Base-by-base conservation (phyloP, 2,329 filamentous ascomycete species). In the Sclerotinia borealis region DNA sequence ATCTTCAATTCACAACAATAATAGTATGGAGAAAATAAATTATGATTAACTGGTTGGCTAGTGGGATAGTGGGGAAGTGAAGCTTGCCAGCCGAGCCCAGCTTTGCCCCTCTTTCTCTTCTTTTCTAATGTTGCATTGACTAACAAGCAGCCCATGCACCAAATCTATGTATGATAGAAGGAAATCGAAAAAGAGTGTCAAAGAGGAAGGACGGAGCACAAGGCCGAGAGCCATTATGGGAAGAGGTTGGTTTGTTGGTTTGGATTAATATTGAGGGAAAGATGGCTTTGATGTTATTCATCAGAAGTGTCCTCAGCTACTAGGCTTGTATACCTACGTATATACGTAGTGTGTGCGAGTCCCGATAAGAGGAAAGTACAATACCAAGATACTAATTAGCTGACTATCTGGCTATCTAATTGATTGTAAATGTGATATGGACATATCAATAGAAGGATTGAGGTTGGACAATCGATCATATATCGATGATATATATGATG, bases 41-140 rank as follows among this genome's bases (percentile, higher is more conserved):
- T 15, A 25, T 29, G 15, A n/a, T n/a, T 29, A 55, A 41, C 25
- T 41, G 19, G 13, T 36, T 56, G 13, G 31, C 7, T 37, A n/a
- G 27, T 25, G 22, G 19, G 51, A 41, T 36, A 47, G 48, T 61
- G 59, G 59, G 47, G 59, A 31, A 29, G 27, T n/a, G 27, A 29
- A 49, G 47, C 47, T 36, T 61, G n/a, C n/a, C n/a, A n/a, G n/a
- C n/a, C n/a, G n/a, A n/a, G n/a, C n/a, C n/a, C n/a, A n/a, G n/a
- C n/a, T n/a, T n/a, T n/a, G 45, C 58, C 58, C 58, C 58, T 43
- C 58, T 43, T 61, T 43, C 25, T 52, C 36, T 41, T 37, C 34
- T 56, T 19, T 10, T 37, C 10, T 34, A 34, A 25, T 4, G 34
- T 19, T 51, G 59, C 59, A 61, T 41, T 17, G 59, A 61, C 27